Evolutionary conservation across 2,329 filamentous ascomycete species (phyloP).

Genomic region (Neurospora sp.): DNA sequence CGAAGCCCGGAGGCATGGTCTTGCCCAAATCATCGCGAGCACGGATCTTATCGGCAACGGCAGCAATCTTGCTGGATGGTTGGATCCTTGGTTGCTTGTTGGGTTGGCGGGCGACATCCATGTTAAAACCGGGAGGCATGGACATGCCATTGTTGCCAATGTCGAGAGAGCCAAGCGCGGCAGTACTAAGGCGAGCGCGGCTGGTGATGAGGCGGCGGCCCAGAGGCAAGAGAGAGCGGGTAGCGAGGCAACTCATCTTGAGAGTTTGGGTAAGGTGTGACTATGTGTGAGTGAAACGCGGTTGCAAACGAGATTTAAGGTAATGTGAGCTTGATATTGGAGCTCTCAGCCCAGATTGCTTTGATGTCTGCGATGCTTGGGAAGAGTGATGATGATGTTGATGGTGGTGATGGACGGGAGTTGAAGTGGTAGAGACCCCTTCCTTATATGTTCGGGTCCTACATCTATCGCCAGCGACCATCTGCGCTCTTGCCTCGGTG

Average conservation of each 20-base stretch:
- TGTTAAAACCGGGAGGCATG: slow-evolving; percentile 12
- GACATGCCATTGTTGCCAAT: neutral
- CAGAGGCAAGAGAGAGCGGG: slow-evolving; percentile 3
- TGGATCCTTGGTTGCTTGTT: neutral
- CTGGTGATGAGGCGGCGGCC: slow-evolving; percentile 1
- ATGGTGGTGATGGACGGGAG: neutral
- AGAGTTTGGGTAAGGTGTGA: neutral
- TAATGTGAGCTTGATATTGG: neutral
- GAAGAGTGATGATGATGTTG: neutral
- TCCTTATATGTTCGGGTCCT: neutral
- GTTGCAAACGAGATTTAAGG: neutral
- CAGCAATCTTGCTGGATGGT: neutral
- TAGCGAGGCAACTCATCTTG: slow-evolving; percentile 4
- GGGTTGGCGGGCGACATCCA: neutral
- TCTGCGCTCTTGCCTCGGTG: neutral
- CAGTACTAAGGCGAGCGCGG: slow-evolving; percentile 9
- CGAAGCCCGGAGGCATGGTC: slow-evolving; percentile 23
- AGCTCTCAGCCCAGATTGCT: neutral
- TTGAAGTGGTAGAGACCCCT: neutral
- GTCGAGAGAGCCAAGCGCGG: slow-evolving; percentile 1
- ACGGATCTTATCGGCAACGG: neutral
- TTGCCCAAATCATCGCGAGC: slow-evolving; percentile 1
- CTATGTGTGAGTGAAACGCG: neutral
- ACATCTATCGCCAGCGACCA: neutral
- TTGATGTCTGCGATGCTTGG: neutral